Evolutionary conservation across 2,329 filamentous ascomycete species (phyloP).

Genomic region (Venturia asperata): DNA sequence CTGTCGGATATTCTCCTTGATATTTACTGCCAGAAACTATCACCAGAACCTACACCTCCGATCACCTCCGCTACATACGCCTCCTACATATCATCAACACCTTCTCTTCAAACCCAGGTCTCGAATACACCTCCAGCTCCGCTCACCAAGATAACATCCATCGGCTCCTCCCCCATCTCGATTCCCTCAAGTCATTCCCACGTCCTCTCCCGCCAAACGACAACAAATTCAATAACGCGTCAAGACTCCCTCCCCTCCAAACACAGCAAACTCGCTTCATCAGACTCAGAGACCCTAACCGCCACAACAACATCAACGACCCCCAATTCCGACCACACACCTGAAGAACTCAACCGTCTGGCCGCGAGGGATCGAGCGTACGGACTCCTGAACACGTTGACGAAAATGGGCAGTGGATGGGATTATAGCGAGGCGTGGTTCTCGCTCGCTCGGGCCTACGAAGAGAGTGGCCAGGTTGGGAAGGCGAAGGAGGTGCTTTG

Average conservation of each 20-base stretch:
- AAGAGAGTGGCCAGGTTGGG: conserved; percentile 74
- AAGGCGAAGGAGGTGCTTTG: conserved; percentile 90
- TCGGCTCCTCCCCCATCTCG: neutral
- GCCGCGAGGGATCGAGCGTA: conserved; percentile 85
- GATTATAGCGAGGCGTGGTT: conserved; percentile 93
- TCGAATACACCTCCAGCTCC: neutral
- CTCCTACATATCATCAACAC: conserved; percentile 19
- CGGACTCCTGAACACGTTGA: conserved; percentile 71
- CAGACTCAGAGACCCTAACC: neutral
- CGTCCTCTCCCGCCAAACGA: neutral
- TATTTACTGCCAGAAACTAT: conserved; percentile 60
- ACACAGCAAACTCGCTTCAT: neutral
- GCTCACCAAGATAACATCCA: neutral
- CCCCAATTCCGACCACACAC: conserved; percentile 23
- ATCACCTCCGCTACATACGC: conserved; percentile 21
- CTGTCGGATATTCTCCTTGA: conserved; percentile 81
- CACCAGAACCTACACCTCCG: conserved; percentile 46
- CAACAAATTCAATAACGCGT: neutral
- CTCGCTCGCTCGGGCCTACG: conserved; percentile 75
- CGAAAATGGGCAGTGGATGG: conserved; percentile 81
- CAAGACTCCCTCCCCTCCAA: conserved; percentile 2
- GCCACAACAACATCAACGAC: neutral
- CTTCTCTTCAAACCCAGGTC: neutral
- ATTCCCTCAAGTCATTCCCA: conserved; percentile 4
- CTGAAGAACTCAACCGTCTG: conserved; percentile 72